Evolutionary conservation across 106 monocot species (phyloP), one percentile per base, ranked within the genome.

Genomic region (Posidonia australis): DNA sequence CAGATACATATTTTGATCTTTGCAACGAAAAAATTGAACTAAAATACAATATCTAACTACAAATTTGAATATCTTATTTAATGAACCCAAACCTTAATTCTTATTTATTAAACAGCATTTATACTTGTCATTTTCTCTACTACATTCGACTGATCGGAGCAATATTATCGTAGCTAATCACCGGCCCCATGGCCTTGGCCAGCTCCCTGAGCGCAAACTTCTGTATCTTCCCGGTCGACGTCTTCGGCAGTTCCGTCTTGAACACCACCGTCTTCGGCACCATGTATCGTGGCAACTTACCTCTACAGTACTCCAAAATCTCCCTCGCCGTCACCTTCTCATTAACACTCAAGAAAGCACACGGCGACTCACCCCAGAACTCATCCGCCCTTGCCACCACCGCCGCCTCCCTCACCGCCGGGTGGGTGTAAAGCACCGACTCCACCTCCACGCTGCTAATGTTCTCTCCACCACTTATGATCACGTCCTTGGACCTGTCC

Each of bases 261-360:
- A 90, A 60, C 28, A 90, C 76, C 72, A 90, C 86, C 67, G 83
- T 86, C 80, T 83, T 86, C 2, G 86, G 90, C 49, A 81, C 86
- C 86, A 86, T 90, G 67, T 68, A 90, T 13, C 27, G 77, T 30
- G 89, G 82, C 71, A 89, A 64, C 53, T 54, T 74, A 46, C 77
- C 77, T 51, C 82, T 54, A 43, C 84, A 77, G 72, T 82, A 76
- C 12, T 24, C 67, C 9, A 79, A 66, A 10, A 89, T 61, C 46
- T 84, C 79, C 58, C 4, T 63, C 75, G 77, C 79, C 18, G 68
- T 51, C 25, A 63, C 24, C 32, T 0, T 24, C 1, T 18, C 24
- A 64, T 65, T 72, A 1, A 46, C 10, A 6, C 14, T 21, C 28
- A 72, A 45, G 14, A 64, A 72, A 41, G 64, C 72, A 29, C 72